These are phyloP conservation scores for Peniophora sp. DNA, from an alignment of 1,284 basidiomycete species.

Conservation along the genomic window DNA sequence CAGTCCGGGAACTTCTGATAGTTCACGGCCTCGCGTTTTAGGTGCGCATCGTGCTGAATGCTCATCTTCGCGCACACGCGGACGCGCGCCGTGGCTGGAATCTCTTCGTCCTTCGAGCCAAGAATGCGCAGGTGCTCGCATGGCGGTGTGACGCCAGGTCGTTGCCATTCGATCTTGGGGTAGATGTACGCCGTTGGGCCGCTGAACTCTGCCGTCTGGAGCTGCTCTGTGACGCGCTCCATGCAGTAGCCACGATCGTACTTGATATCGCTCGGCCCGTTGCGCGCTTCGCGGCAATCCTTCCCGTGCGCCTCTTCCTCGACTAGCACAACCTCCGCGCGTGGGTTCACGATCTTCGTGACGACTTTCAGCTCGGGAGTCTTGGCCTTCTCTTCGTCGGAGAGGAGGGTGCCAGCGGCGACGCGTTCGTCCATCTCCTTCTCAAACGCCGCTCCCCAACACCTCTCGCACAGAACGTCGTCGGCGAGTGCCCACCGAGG, in stretches of 20 bases:
- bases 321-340: constrained; percentile 9
- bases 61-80: constrained; percentile 25
- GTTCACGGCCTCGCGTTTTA: constrained; percentile 30
- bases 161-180: background rate
- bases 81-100: constrained; percentile 7
- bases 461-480: background rate
- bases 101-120: background rate
- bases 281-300: too few relatives aligned
- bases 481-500: background rate
- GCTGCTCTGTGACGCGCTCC: too few relatives aligned
- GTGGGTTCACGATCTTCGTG: background rate
- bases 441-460: background rate
- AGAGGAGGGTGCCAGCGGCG: background rate
- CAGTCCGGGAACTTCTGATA: constrained; percentile 35
- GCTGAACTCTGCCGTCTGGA: too few relatives aligned
- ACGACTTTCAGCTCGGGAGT: background rate
- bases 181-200: background rate
- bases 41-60: constrained; percentile 16
- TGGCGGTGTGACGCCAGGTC: background rate
- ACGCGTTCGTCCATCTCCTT: background rate
- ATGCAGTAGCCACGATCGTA: too few relatives aligned
- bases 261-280: too few relatives aligned
- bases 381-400: background rate
- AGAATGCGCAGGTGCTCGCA: background rate
- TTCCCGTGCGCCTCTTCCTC: constrained; percentile 3